Percentiles rank a stretch among this genome's conserved stretches.
These are phyloP conservation scores for Crepidotus variabilis DNA, from an alignment of 768 basidiomycete genomes.

Conservation along the genomic window DNA sequence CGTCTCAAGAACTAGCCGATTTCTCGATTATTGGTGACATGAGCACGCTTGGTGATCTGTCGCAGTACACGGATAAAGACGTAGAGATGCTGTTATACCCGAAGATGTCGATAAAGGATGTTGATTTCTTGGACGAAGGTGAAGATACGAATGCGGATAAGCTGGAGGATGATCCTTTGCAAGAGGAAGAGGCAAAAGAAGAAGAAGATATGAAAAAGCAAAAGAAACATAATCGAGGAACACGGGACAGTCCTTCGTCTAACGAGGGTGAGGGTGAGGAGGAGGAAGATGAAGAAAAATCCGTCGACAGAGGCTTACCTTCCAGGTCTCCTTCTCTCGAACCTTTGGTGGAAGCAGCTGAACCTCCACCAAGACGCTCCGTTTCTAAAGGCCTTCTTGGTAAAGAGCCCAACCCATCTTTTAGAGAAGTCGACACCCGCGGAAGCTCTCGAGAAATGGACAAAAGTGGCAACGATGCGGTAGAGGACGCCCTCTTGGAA, in stretches of 20 bases:
- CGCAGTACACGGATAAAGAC: slow-evolving; percentile 25
- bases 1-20: not conserved
- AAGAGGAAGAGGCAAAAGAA: slow-evolving; percentile 27
- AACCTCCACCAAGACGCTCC: not conserved
- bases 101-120: slow-evolving; percentile 25
- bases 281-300: slow-evolving; percentile 25
- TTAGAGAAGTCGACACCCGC: slow-evolving; percentile 25
- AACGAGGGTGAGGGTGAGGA: slow-evolving; percentile 25
- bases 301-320: slow-evolving; percentile 2
- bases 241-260: too few relatives aligned
- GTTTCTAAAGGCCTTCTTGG: not conserved
- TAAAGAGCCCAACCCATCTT: slow-evolving; percentile 19
- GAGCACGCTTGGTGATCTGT: slow-evolving; percentile 11
- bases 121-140: slow-evolving; percentile 36
- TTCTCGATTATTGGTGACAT: not conserved
- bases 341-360: not conserved
- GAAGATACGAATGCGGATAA: slow-evolving; percentile 33
- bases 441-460: slow-evolving; percentile 31
- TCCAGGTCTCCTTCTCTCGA: not conserved
- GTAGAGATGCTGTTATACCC: slow-evolving; percentile 36
- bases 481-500: slow-evolving; percentile 28
- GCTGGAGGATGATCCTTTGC: slow-evolving; percentile 30
- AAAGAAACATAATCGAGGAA: slow-evolving; percentile 14
- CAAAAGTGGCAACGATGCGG: slow-evolving; percentile 28
- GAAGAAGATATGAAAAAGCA: slow-evolving; percentile 14